Conservation (phyloP, 148 eudicot species). For the Fagopyrum homotropicum region DNA sequence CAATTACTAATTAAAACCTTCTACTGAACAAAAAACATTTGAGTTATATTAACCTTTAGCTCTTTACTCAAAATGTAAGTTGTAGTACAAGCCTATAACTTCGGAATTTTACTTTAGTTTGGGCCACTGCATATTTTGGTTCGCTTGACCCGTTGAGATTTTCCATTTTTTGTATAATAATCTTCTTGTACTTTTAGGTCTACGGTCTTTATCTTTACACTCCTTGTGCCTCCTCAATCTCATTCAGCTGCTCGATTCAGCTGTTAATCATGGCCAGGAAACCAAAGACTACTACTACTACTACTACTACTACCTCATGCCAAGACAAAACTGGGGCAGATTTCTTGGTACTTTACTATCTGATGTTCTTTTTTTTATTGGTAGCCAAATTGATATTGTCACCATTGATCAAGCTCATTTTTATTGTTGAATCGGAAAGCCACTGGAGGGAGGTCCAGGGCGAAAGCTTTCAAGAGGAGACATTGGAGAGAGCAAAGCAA, state of each 20-base stretch:
- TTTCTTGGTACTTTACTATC: slow-evolving; percentile 41
- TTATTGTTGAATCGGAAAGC: slow-evolving; percentile 23
- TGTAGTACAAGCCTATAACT: too few relatives aligned
- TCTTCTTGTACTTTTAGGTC: background rate
- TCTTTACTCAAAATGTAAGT: too few relatives aligned
- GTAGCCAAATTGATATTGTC: background rate
- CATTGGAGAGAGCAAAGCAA: slow-evolving; percentile 38
- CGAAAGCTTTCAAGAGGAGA: slow-evolving; percentile 31
- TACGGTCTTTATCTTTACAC: background rate
- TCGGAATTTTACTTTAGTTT: too few relatives aligned
- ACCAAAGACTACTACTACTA: slow-evolving; percentile 30
- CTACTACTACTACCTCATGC: slow-evolving; percentile 18
- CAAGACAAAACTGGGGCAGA: slow-evolving; percentile 35
- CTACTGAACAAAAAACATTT: too few relatives aligned
- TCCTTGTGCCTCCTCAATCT: background rate
- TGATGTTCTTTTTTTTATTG: background rate
- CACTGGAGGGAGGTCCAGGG: slow-evolving; percentile 76
- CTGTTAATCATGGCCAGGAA: slow-evolving; percentile 28
- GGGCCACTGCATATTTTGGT: too few relatives aligned
- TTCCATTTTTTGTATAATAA: too few relatives aligned
- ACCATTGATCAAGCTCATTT: background rate
- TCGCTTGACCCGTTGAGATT: too few relatives aligned
- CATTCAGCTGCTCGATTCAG: background rate
- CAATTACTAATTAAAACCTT: too few relatives aligned
- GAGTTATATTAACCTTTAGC: too few relatives aligned